Evolutionary conservation across 2,329 filamentous ascomycete genomes (phyloP), one percentile per base, ranked within the genome.

Genomic region (Fusarium nurragi): DNA sequence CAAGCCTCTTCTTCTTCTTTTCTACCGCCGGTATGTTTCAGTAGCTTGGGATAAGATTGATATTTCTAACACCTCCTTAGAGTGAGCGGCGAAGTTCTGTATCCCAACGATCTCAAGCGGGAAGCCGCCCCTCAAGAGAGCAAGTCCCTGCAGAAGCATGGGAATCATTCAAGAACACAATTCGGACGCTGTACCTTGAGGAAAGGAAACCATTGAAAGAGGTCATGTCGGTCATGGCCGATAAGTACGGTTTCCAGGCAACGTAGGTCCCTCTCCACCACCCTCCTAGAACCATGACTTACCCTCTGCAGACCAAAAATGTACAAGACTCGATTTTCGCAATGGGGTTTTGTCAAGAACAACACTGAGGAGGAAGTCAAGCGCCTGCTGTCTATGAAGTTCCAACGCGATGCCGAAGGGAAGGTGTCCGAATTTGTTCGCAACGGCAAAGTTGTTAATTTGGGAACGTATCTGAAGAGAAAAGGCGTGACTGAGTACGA

Each of bases 341-440:
- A 84, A 60, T 84, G 82, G 82, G 82, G 82, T 1, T 84, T 84
- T 60, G 82, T 81, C 37, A 84, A 84, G 74, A 84, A 84, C 57
- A 84, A 84, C 60, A 84, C 81, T 38, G 82, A 84, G 56, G 81
- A 83, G 23, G 82, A 84, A 54, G 81, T 84, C 9, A 82, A 83
- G 68, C 76, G 79, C 18, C 74, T 84, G 46, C 72, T 84, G 10
- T 82, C 81, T 36, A 81, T 83, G 73, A 84, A 84, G 60, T 83
- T 83, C 41, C 81, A 84, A 65, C 80, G 82, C 39, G 82, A 83
- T 67, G 82, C 82, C 5, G 79, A 83, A 63, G 82, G 82, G 55
- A 84, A 84, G 65, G 79, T 83, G 25, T 83, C 82, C 1, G 79
- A 83, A 47, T 84, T 84, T 59, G 80, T 83, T 37, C 80, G 82